These are phyloP conservation scores for Arthrobotrys conoides DNA, from an alignment of 2,329 filamentous ascomycete genomes.

Conservation along the genomic window DNA sequence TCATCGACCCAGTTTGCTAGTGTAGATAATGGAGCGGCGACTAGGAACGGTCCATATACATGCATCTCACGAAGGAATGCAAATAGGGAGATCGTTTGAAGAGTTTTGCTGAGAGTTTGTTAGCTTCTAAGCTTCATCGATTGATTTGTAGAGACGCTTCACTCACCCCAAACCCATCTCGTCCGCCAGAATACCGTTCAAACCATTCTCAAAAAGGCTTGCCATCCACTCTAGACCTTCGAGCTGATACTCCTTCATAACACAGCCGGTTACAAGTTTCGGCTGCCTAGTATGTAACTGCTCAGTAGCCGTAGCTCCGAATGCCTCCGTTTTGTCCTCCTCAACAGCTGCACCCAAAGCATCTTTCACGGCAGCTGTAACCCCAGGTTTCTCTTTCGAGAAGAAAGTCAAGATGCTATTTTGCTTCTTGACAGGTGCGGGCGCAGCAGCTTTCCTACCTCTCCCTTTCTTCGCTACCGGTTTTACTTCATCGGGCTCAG, in stretches of 20 bases:
- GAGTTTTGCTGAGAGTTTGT: conserved; percentile 76
- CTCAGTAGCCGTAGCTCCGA: conserved; percentile 73
- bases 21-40: conserved; percentile 90
- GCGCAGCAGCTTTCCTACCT: conserved; percentile 63
- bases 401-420: conserved; percentile 74
- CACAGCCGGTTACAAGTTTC: conserved; percentile 84
- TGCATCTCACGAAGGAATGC: conserved; percentile 90
- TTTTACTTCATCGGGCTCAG: conserved; percentile 40
- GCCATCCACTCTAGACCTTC: conserved; percentile 95
- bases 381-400: conserved; percentile 73
- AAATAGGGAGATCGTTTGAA: conserved; percentile 89
- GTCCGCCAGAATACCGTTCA: conserved; percentile 91
- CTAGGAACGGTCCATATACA: conserved; percentile 88
- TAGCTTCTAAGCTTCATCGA: conserved; percentile 34
- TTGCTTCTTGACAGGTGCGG: conserved; percentile 61
- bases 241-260: conserved; percentile 93
- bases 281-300: conserved; percentile 84
- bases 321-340: conserved; percentile 66
- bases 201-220: conserved; percentile 85
- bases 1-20: conserved; percentile 97
- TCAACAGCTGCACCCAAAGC: conserved; percentile 74
- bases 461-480: conserved; percentile 61
- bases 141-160: background rate
- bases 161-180: conserved; percentile 84
- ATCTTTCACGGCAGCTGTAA: conserved; percentile 72